These are phyloP conservation scores for Coccomyxa sp. DNA, from an alignment of 139 green algal genomes.

Conservation along the genomic window DNA sequence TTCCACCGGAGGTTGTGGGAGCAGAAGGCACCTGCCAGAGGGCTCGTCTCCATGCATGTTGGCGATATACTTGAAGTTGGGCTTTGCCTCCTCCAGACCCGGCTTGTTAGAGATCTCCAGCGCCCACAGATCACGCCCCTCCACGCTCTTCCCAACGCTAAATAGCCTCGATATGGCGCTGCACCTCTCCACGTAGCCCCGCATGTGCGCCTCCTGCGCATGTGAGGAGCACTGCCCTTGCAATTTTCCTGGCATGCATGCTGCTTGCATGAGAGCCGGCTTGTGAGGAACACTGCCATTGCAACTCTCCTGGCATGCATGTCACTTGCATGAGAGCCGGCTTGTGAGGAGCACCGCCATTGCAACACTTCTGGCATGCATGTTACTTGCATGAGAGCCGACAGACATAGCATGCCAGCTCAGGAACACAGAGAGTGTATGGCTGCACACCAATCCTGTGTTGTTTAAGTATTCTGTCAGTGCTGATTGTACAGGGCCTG, in stretches of 20 bases:
- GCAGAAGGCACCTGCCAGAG: slow-evolving; percentile 45
- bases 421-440: background rate
- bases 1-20: background rate
- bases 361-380: background rate
- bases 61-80: slow-evolving; percentile 65
- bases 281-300: background rate
- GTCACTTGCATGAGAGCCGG: background rate
- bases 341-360: background rate
- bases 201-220: slow-evolving; percentile 22
- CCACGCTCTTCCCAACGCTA: slow-evolving; percentile 45
- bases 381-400: background rate
- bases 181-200: slow-evolving; percentile 12
- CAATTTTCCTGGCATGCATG: background rate
- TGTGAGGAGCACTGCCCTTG: background rate
- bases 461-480: background rate
- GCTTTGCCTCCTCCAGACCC: slow-evolving; percentile 39
- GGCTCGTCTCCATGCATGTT: slow-evolving; percentile 91
- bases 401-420: background rate
- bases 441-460: background rate
- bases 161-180: slow-evolving; percentile 19
- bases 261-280: background rate
- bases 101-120: slow-evolving; percentile 57
- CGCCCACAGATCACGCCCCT: slow-evolving; percentile 42
- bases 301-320: background rate
- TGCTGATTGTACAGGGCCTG: background rate